These are phyloP conservation scores for Entoloma clypeatum DNA, from an alignment of 1,284 basidiomycete genomes.

Conservation along the genomic window DNA sequence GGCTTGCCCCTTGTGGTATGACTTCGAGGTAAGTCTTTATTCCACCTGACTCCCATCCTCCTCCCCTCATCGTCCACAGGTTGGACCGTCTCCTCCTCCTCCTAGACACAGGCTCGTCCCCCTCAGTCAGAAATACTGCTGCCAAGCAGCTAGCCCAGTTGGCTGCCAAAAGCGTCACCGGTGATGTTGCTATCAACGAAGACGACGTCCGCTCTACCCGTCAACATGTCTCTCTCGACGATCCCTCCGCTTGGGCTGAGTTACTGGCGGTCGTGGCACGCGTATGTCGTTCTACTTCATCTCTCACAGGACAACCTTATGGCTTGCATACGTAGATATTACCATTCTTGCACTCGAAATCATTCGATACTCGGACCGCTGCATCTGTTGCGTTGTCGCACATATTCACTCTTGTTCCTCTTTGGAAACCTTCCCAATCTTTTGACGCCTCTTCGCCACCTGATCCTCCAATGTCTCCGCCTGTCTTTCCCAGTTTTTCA, in stretches of 20 bases:
- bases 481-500: slow-evolving; percentile 71
- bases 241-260: slow-evolving; percentile 75
- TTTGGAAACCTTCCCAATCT: slow-evolving; percentile 65
- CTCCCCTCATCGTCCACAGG: slow-evolving; percentile 37
- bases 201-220: slow-evolving; percentile 67
- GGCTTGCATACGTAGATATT: slow-evolving; percentile 55
- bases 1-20: slow-evolving; percentile 42
- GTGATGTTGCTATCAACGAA: slow-evolving; percentile 77
- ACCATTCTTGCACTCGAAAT: slow-evolving; percentile 85
- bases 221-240: slow-evolving; percentile 54
- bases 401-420: slow-evolving; percentile 79
- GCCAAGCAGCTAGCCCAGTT: slow-evolving; percentile 91
- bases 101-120: slow-evolving; percentile 86
- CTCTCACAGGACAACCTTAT: slow-evolving; percentile 4
- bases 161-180: slow-evolving; percentile 76
- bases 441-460: slow-evolving; percentile 24
- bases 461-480: slow-evolving; percentile 33
- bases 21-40: slow-evolving; percentile 55
- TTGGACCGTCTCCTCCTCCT: slow-evolving; percentile 90
- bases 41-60: background rate
- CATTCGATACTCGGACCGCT: slow-evolving; percentile 81
- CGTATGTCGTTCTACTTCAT: slow-evolving; percentile 38
- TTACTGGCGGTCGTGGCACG: slow-evolving; percentile 80
- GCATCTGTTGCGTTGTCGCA: slow-evolving; percentile 83
- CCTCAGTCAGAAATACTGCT: slow-evolving; percentile 82